A percentile compares a stretch with the other conserved stretches of the same genome.
Conservation (phyloP, 2,329 filamentous ascomycete genomes). For the Chrysoporthe cubensis region DNA sequence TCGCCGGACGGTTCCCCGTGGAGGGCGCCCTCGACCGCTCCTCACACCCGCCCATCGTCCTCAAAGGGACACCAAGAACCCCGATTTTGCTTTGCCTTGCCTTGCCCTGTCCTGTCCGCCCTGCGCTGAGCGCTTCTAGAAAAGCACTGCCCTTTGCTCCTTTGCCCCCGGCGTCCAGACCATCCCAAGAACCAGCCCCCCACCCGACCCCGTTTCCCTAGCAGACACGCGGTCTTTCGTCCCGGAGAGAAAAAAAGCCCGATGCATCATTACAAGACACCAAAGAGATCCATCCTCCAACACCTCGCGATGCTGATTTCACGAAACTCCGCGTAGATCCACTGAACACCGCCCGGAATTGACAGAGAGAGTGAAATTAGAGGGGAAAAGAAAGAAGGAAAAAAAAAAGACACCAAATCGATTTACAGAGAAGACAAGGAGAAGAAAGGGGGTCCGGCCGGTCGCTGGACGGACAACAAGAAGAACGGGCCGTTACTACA, state of each 20-base stretch:
- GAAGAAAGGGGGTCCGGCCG: too few species aligned
- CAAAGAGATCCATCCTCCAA: conserved; percentile 21
- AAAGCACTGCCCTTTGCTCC: background rate
- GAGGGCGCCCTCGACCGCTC: background rate
- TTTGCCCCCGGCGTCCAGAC: background rate
- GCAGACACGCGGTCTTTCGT: background rate
- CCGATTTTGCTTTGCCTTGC: background rate
- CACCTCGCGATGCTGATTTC: conserved; percentile 26
- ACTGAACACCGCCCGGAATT: conserved; percentile 9
- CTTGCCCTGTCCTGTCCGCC: background rate
- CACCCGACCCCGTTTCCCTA: background rate
- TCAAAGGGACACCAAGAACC: too few species aligned
- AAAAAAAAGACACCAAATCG: background rate
- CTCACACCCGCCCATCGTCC: background rate
- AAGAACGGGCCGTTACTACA: conserved; percentile 4
- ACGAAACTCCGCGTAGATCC: conserved; percentile 1
- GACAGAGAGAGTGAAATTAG: conserved; percentile 20
- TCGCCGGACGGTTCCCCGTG: background rate
- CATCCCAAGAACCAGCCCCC: background rate
- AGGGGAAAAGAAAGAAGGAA: conserved; percentile 17
- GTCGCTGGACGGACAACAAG: background rate
- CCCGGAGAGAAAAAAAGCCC: background rate
- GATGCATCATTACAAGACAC: conserved; percentile 21
- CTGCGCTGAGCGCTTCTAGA: too few species aligned
- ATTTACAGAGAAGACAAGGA: background rate